Base-by-base conservation (phyloP, 768 basidiomycete species). In the Suillus ampliporus region DNA sequence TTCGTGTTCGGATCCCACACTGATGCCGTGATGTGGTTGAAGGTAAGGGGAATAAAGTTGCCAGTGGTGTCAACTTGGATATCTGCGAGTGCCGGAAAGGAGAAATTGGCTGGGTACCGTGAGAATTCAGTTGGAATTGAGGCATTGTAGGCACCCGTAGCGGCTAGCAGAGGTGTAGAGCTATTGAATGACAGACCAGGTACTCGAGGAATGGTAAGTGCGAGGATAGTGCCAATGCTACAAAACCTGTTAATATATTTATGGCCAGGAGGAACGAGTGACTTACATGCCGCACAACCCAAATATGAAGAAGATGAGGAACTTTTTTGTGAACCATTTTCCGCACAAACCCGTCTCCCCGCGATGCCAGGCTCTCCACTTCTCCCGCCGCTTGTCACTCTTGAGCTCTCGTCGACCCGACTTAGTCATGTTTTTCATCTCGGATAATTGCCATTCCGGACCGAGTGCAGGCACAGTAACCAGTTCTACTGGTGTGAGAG, bases 381-480 rank as follows among this genome's bases (percentile, higher is more conserved):
- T 84, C 57, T 84, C 80, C 60, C 69, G 77, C 61, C 87, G 81
- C 53, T 77, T 71, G 53, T 86, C 86, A 15, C 78, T 70, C 71
- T 86, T 86, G 56, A 83, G 80, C 74, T 93, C 89, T 34, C 84
- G 80, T 71, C 84, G 85, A 5, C 86, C 91, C 2, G 86, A 78
- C 69, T 88, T 90, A 1, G 90, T 91, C 85, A 94, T 90, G 41
- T 84, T 83, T 53, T 83, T 84, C 74, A 97, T 76, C 73, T 98
- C 95, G 21, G 83, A 79, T 56, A 87, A 86, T 28, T 84, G 84
- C 95, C 95, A 98, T 78, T 98, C 95, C 0, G 95, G 79, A 21
- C 95, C 95, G 3, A 98, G 82, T 2, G 92, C 92, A 3, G 95
- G 95, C 0, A 97, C 94, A 1, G 95, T 97, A 48, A 97, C 90